phyloP scores from a whole-genome alignment of 176 grass and related monocot genomes.

The Rhipidocladum racemiflorum region DNA sequence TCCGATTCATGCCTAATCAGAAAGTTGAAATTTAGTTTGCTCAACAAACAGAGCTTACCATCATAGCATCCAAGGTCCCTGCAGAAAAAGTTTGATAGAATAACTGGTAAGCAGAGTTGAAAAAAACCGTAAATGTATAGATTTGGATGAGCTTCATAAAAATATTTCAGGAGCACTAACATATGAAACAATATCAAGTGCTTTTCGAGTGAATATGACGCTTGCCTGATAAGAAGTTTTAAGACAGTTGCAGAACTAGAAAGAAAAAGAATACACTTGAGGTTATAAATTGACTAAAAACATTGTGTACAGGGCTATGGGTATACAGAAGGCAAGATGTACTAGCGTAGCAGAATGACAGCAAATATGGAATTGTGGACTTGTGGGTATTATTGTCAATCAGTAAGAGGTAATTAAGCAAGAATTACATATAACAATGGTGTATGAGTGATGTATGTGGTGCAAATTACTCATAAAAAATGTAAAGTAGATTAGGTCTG shows the following conservation, averaged over 20 bases:
- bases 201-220: no score
- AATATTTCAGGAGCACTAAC: no score
- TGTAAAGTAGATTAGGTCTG: background rate
- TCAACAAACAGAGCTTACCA: no score
- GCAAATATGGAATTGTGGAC: background rate
- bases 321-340: background rate
- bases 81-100: no score
- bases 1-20: no score
- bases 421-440: background rate
- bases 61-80: no score
- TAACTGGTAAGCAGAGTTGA: no score
- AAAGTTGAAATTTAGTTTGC: no score
- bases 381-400: background rate
- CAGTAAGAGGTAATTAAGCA: conserved; percentile 1
- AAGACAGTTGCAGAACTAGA: conserved; percentile 73
- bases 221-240: no score
- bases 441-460: background rate
- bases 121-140: no score
- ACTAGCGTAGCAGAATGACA: background rate
- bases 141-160: no score
- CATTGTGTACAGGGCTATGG: background rate
- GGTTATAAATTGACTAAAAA: conserved; percentile 8
- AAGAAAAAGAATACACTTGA: conserved; percentile 2
- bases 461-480: background rate
- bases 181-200: no score